Evolutionary conservation across 2,329 filamentous ascomycete genomes (phyloP).

Genomic region (Rhinocladiella similis): DNA sequence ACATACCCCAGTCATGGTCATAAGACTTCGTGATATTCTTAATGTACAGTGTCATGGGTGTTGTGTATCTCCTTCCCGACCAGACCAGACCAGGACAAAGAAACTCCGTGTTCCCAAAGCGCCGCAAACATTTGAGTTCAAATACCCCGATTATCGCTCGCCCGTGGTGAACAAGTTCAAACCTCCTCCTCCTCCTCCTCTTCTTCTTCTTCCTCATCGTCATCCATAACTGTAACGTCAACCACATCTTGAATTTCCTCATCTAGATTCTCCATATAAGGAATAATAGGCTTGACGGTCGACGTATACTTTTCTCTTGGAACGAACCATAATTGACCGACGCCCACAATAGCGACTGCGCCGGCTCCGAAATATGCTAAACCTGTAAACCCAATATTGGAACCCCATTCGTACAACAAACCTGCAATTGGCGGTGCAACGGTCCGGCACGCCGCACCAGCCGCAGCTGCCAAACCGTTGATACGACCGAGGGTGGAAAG

Average conservation of each 20-base stretch:
- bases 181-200: background rate
- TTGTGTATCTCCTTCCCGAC: too few species aligned
- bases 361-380: conserved; percentile 64
- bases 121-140: too few species aligned
- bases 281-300: conserved; percentile 38
- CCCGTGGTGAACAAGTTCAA: too few species aligned
- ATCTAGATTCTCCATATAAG: conserved; percentile 29
- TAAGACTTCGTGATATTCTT: too few species aligned
- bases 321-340: conserved; percentile 58
- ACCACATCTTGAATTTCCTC: conserved; percentile 26
- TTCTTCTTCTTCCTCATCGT: background rate
- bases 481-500: conserved; percentile 66
- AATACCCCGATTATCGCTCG: too few species aligned
- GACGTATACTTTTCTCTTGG: conserved; percentile 48
- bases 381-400: conserved; percentile 58
- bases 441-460: conserved; percentile 70
- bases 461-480: conserved; percentile 71
- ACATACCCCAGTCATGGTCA: too few species aligned
- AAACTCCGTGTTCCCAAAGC: too few species aligned
- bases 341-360: conserved; percentile 56
- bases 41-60: too few species aligned
- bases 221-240: conserved; percentile 25
- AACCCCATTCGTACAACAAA: conserved; percentile 64
- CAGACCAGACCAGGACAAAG: too few species aligned
- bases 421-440: conserved; percentile 69